phyloP scores from a whole-genome alignment of 2,329 filamentous ascomycete genomes.

The Xylariaceae sp. region DNA sequence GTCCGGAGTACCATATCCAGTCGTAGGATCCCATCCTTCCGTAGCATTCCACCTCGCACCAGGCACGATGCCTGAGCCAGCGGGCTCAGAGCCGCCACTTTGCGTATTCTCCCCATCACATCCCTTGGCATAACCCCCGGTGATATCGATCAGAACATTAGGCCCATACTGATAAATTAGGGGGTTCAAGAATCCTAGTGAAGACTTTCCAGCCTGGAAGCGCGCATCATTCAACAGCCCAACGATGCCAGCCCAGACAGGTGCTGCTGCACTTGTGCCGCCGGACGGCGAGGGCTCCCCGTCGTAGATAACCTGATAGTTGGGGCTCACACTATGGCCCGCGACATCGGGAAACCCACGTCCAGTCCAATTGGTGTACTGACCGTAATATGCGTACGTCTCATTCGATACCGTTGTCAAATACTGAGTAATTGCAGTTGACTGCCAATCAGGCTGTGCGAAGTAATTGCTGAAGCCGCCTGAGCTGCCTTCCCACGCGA shows the following conservation, averaged over 20 bases:
- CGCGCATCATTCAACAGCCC: constrained; percentile 15
- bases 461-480: constrained; percentile 19
- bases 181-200: constrained; percentile 14
- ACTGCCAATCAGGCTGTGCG: constrained; percentile 11
- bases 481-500: constrained; percentile 13
- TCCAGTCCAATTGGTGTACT: constrained; percentile 18
- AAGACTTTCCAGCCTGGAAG: constrained; percentile 12
- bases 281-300: constrained; percentile 9
- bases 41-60: constrained; percentile 35
- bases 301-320: constrained; percentile 14
- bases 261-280: constrained; percentile 13
- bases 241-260: constrained; percentile 13
- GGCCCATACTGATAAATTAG: constrained; percentile 11
- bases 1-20: constrained; percentile 12
- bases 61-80: constrained; percentile 25
- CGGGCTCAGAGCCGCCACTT: constrained; percentile 20
- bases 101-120: constrained; percentile 26
- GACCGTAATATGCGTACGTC: constrained; percentile 17
- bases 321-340: constrained; percentile 17
- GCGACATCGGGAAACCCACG: constrained; percentile 16
- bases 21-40: constrained; percentile 12
- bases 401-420: constrained; percentile 7
- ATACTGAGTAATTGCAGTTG: constrained; percentile 9
- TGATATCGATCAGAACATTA: constrained; percentile 12
- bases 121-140: constrained; percentile 25